phyloP scores from a whole-genome alignment of 768 basidiomycete species.

The Agaricus sinodeliciosus region DNA sequence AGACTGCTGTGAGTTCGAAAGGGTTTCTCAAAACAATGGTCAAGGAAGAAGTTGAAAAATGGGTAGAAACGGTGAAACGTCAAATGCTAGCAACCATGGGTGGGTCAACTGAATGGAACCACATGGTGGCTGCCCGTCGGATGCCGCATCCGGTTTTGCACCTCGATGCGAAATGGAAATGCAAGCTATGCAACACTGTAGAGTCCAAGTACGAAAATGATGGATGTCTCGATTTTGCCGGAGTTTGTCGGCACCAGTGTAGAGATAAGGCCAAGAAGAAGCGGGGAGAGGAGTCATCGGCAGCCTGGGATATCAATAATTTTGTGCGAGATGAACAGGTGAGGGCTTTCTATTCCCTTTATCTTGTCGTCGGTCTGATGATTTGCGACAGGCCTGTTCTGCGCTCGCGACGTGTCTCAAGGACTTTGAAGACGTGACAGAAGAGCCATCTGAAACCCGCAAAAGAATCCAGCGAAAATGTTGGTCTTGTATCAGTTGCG shows the following conservation, averaged over 20 bases:
- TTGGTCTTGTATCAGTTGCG: conserved; percentile 43
- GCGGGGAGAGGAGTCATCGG: conserved; percentile 17
- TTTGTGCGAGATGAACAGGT: conserved; percentile 62
- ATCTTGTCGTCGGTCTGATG: background rate
- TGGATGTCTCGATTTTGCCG: conserved; percentile 47
- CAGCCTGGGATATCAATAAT: conserved; percentile 39
- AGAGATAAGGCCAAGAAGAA: conserved; percentile 21
- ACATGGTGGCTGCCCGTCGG: conserved; percentile 28
- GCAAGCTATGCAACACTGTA: conserved; percentile 41
- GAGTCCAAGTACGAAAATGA: conserved; percentile 26
- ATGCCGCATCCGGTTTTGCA: conserved; percentile 51
- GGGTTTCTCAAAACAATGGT: conserved; percentile 19
- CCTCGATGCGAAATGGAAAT: conserved; percentile 52
- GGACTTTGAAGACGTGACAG: conserved; percentile 22
- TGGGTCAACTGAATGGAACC: conserved; percentile 40
- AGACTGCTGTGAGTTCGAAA: conserved; percentile 12
- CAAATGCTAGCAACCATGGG: conserved; percentile 43
- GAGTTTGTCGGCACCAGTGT: conserved; percentile 58
- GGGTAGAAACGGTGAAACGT: conserved; percentile 39
- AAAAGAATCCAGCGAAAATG: conserved; percentile 11
- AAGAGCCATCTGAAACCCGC: conserved; percentile 20
- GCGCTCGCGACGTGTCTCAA: conserved; percentile 32
- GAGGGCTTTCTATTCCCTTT: background rate
- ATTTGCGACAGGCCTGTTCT: conserved; percentile 36
- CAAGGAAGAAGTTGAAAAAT: conserved; percentile 34